Conservation (phyloP, 768 basidiomycete genomes). For the Strobilomyces echinocephalus region DNA sequence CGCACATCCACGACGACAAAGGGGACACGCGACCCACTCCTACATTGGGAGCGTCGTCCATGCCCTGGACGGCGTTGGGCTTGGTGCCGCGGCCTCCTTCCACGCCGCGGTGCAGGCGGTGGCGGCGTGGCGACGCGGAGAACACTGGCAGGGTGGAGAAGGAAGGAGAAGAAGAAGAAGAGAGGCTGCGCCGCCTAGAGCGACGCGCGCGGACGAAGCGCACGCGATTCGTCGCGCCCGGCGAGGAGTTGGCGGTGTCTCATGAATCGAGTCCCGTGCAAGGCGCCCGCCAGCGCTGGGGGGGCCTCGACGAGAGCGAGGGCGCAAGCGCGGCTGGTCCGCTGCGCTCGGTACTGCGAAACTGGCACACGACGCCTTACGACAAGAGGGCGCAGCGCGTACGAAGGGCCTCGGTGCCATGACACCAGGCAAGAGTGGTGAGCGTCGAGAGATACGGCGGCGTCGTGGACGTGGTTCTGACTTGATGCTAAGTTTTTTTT, state of each 20-base stretch:
- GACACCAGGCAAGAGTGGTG: background rate
- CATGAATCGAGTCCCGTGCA: background rate
- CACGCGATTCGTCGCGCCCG: conserved; percentile 15
- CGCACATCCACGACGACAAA: background rate
- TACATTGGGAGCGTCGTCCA: background rate
- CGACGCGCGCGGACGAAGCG: conserved; percentile 1
- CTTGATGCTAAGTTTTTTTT: background rate
- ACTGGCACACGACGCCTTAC: conserved; percentile 9
- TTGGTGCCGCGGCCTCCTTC: background rate
- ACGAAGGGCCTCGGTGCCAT: conserved; percentile 8
- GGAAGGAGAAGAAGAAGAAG: background rate
- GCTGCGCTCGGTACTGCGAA: conserved; percentile 15
- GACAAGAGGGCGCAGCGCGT: background rate
- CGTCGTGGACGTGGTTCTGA: background rate
- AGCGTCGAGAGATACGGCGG: background rate
- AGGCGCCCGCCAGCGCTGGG: background rate
- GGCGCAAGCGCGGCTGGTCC: background rate
- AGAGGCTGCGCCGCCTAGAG: background rate
- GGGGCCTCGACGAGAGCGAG: background rate
- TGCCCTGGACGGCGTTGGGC: background rate
- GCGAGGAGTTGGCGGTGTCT: background rate
- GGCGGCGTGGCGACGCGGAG: background rate
- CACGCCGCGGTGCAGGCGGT: background rate
- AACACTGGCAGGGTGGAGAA: background rate
- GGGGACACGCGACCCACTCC: background rate